Evolutionary conservation across 2,329 filamentous ascomycete species (phyloP), one percentile per base, ranked within the genome.

Genomic region (Cryphonectria radicalis): DNA sequence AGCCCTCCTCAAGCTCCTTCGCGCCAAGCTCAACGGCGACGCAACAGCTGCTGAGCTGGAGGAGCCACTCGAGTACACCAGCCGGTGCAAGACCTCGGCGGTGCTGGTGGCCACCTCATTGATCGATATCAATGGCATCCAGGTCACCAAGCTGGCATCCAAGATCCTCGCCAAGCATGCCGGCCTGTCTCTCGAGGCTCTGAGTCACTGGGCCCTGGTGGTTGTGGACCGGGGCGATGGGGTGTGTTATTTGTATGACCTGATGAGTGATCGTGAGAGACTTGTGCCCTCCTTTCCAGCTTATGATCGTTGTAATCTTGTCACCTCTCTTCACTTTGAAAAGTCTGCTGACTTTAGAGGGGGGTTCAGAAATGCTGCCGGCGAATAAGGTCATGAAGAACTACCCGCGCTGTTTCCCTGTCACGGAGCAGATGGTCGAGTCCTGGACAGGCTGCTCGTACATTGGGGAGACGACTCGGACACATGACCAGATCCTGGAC

Each of bases 381-480:
- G 69, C 72, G n/a, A 73, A 70, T 28, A 73, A 73, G n/a, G 65
- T 73, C 43, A 73, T 73, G 72, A 73, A 72, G 50, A 73, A 73
- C 22, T 73, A 73, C n/a, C 70, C 68, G 68, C 76, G 78, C 46
- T 75, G 76, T n/a, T 73, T 77, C n/a, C 76, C 79, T 57, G 72
- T 79, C 13, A 78, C 76, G 28, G 71, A 76, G 7, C 75, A 76
- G 46, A 76, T 76, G 62, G 75, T 79, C 35, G 71, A 73, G 19
- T 76, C 74, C 1, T 80, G 78, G 78, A 78, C 72, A 11, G 76
- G 75, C 32, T 78, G 76, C 46, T 78, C 76, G 60, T 80, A 80
- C 37, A 76, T 80, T 22, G 78, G 78, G 14, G 78, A 80, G 73
- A 79, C 78, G 10, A 79, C 77, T 2, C 77, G 76, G 69, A 74